phyloP scores from a whole-genome alignment of 495 filamentous ascomycete genomes.

The Cercophora newfieldiana region DNA sequence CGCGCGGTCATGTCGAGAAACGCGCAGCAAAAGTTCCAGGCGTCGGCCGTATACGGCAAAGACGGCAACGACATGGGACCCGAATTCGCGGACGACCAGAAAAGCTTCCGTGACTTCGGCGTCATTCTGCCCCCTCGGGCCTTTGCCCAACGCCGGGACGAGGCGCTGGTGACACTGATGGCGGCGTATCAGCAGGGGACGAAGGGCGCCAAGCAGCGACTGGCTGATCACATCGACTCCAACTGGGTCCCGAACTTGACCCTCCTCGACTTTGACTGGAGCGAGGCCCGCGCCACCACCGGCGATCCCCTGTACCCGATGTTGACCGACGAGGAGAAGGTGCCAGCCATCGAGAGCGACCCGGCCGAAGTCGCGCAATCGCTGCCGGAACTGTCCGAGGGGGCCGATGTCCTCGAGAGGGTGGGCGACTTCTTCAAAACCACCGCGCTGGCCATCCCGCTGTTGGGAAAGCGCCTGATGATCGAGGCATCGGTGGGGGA shows the following conservation, averaged over 20 bases:
- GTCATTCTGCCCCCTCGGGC: slow-evolving; percentile 31
- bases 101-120: slow-evolving; percentile 28
- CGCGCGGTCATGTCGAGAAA: slow-evolving; percentile 3
- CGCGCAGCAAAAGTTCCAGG: neutral
- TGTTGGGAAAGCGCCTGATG: slow-evolving; percentile 19
- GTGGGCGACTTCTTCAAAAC: slow-evolving; percentile 21
- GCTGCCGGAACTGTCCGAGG: neutral
- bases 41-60: slow-evolving; percentile 1
- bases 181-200: slow-evolving; percentile 10
- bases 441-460: slow-evolving; percentile 18
- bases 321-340: neutral
- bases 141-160: slow-evolving; percentile 24
- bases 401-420: slow-evolving; percentile 10
- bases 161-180: slow-evolving; percentile 26
- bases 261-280: slow-evolving; percentile 32
- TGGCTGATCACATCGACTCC: slow-evolving; percentile 28
- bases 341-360: slow-evolving; percentile 6
- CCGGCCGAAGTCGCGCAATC: neutral
- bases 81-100: slow-evolving; percentile 25
- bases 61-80: neutral
- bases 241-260: slow-evolving; percentile 38
- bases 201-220: slow-evolving; percentile 14
- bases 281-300: neutral
- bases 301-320: neutral
- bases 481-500: slow-evolving; percentile 34